A percentile compares a stretch with the other conserved stretches of the same genome.
phyloP scores from a whole-genome alignment of 2,329 filamentous ascomycete species.

The Byssothecium circinans region DNA sequence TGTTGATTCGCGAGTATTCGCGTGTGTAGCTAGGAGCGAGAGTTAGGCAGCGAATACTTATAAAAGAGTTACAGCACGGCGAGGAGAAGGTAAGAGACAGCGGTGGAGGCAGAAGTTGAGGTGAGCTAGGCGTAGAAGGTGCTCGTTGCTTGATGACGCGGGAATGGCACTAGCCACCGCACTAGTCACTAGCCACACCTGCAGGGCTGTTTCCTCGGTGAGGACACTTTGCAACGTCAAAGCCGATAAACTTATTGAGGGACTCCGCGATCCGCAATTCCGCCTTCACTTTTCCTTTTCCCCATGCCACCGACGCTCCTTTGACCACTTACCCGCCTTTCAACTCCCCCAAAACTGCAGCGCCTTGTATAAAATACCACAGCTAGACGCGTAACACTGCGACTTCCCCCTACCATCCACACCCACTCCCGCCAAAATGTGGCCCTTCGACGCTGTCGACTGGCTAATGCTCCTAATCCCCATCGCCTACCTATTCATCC shows the following conservation, averaged over 20 bases:
- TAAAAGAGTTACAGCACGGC: not conserved
- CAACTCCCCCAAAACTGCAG: too few relatives aligned
- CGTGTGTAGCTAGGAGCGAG: too few relatives aligned
- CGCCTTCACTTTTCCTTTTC: constrained; percentile 6
- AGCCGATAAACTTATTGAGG: constrained; percentile 4
- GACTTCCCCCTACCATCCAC: not conserved
- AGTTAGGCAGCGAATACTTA: too few relatives aligned
- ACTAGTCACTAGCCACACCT: constrained; percentile 5
- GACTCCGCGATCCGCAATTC: constrained; percentile 5
- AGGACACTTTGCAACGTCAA: constrained; percentile 4
- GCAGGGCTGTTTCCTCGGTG: not conserved
- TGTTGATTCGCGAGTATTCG: constrained; percentile 7
- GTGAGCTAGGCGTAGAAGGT: not conserved
- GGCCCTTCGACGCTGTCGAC: constrained; percentile 59
- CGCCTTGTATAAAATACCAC: constrained; percentile 5
- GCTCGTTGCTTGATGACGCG: not conserved
- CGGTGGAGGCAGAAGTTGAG: too few relatives aligned
- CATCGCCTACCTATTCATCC: constrained; percentile 83
- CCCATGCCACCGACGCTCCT: constrained; percentile 21
- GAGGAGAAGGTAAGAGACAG: not conserved
- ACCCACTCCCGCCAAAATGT: constrained; percentile 23
- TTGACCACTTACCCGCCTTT: constrained; percentile 2
- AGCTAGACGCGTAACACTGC: constrained; percentile 5
- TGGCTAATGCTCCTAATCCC: constrained; percentile 86
- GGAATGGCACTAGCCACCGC: not conserved